Conservation (phyloP, 208 protist species). For the Wallacemonas sp. region DNA sequence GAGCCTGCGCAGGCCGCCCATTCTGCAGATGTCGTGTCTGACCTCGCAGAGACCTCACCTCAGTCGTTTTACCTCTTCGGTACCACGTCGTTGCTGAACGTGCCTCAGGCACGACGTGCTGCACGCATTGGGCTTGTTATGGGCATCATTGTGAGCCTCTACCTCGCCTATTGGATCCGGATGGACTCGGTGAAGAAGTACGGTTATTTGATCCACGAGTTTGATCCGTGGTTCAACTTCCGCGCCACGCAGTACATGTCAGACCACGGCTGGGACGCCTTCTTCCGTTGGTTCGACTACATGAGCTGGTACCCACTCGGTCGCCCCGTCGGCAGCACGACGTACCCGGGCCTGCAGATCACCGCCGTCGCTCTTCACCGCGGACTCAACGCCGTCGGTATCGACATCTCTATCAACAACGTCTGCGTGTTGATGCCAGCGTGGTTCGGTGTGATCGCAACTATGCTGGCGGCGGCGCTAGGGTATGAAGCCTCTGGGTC, state of each 20-base stretch:
- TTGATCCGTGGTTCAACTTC: constrained; percentile 93
- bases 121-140: too few relatives aligned
- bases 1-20: not conserved
- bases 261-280: too few relatives aligned
- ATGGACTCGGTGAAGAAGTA: constrained; percentile 71
- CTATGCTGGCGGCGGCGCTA: constrained; percentile 85
- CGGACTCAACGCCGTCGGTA: constrained; percentile 71
- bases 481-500: constrained; percentile 77
- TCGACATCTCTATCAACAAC: constrained; percentile 92
- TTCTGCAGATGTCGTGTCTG: not conserved
- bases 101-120: not conserved
- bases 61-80: not conserved
- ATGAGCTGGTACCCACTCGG: constrained; percentile 98
- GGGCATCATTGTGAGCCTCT: too few relatives aligned
- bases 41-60: not conserved
- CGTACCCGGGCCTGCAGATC: constrained; percentile 98
- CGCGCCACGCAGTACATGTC: too few relatives aligned
- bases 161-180: constrained; percentile 59
- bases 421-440: constrained; percentile 97
- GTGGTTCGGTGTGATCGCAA: constrained; percentile 92
- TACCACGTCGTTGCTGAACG: not conserved
- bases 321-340: constrained; percentile 96
- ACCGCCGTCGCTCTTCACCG: constrained; percentile 94
- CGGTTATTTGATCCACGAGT: constrained; percentile 93
- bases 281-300: constrained; percentile 99